Evolutionary conservation across 441 rosid genomes (phyloP).

Genomic region (Gossypium schwendimanii): DNA sequence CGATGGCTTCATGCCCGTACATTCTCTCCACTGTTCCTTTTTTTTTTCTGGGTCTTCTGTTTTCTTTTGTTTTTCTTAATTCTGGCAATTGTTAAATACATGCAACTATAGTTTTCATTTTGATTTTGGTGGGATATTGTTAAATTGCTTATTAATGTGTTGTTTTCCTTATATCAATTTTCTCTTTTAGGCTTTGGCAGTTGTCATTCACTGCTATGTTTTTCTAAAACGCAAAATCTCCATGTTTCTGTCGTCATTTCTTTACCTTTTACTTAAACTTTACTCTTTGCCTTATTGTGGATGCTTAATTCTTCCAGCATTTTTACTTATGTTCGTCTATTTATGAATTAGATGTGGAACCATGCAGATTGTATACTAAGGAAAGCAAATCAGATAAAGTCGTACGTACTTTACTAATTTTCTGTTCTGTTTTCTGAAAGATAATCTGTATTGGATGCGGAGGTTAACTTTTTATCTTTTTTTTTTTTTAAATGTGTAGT

Average conservation of each 20-base stretch:
- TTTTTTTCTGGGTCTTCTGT: neutral
- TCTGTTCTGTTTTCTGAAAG: neutral
- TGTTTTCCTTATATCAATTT: neutral
- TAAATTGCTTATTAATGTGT: neutral
- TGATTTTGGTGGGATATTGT: neutral
- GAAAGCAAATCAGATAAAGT: constrained; percentile 75
- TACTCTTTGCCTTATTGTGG: neutral
- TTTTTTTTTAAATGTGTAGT: constrained; percentile 24
- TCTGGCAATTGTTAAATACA: neutral
- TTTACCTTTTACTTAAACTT: neutral
- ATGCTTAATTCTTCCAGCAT: constrained; percentile 7
- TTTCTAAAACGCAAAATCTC: neutral
- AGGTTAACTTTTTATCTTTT: constrained; percentile 3
- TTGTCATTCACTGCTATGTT: neutral
- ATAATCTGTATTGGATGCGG: neutral
- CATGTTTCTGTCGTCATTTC: neutral
- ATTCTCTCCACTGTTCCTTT: neutral
- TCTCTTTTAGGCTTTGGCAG: neutral
- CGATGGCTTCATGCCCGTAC: constrained; percentile 92
- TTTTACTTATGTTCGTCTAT: constrained; percentile 6
- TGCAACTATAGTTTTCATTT: neutral
- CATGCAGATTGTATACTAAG: constrained; percentile 68
- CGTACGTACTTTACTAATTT: constrained; percentile 37
- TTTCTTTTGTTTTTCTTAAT: neutral
- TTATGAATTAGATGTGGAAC: constrained; percentile 70